phyloP scores from a whole-genome alignment of 1,284 basidiomycete species.

The Schizopora paradoxa region DNA sequence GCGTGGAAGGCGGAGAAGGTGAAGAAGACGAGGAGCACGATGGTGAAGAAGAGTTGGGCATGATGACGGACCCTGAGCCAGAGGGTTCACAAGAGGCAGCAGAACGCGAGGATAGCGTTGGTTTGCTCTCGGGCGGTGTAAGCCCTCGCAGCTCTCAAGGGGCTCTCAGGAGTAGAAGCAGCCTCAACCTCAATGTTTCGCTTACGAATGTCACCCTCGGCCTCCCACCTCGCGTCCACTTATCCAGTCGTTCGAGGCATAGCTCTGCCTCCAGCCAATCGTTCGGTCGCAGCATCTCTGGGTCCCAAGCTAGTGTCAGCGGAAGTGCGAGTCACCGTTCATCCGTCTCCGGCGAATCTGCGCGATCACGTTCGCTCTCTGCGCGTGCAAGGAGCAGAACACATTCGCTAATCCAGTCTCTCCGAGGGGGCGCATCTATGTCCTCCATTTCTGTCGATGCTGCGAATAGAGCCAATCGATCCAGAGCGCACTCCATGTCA shows the following conservation, averaged over 20 bases:
- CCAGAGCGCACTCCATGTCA: too few species aligned
- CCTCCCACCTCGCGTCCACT: conserved; percentile 1
- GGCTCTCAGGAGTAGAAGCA: conserved; percentile 36
- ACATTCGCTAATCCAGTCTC: conserved; percentile 15
- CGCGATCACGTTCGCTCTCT: conserved; percentile 3
- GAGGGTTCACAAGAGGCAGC: conserved; percentile 53
- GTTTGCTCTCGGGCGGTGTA: conserved; percentile 45
- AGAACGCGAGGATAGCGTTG: conserved; percentile 68
- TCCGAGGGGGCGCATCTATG: too few species aligned
- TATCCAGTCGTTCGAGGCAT: conserved; percentile 12
- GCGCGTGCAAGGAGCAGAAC: conserved; percentile 11
- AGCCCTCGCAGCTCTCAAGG: conserved; percentile 55
- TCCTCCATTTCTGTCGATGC: too few species aligned
- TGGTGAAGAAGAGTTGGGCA: conserved; percentile 29
- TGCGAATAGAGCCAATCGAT: too few species aligned
- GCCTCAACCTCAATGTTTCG: too few species aligned
- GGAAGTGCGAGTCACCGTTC: conserved; percentile 7
- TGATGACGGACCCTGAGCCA: conserved; percentile 47
- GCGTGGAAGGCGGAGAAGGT: conserved; percentile 36
- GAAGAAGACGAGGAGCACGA: conserved; percentile 31
- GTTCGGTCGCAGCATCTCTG: not conserved
- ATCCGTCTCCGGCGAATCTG: not conserved
- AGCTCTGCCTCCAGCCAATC: conserved; percentile 15
- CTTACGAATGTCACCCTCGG: conserved; percentile 13
- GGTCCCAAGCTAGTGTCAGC: not conserved